Conservation (phyloP, 768 basidiomycete genomes). For the Mycena epipterygia region DNA sequence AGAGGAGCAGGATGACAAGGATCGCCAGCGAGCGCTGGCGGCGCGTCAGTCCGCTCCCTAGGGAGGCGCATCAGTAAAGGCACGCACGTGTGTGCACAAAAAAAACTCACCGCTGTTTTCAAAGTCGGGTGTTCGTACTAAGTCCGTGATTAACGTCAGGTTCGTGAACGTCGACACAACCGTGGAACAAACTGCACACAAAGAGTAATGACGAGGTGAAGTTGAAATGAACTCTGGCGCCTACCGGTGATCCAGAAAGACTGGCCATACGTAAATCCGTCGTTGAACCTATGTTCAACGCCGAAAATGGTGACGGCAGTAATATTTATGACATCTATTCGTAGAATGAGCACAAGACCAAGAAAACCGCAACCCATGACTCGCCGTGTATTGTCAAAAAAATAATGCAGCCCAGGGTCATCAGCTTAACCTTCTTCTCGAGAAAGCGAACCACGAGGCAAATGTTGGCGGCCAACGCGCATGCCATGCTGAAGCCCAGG, state of each 20-base stretch:
- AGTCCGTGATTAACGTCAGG: constrained; percentile 75
- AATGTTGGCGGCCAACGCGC: constrained; percentile 76
- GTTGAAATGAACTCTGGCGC: background rate
- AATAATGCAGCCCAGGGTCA: constrained; percentile 74
- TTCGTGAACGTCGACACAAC: constrained; percentile 75
- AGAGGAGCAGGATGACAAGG: constrained; percentile 79
- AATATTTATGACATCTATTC: constrained; percentile 79
- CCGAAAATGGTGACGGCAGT: constrained; percentile 71
- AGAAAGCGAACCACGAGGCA: constrained; percentile 80
- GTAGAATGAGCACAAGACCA: constrained; percentile 13
- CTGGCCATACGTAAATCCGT: constrained; percentile 79
- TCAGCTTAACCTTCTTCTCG: constrained; percentile 72
- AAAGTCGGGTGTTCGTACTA: constrained; percentile 72
- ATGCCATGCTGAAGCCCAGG: constrained; percentile 75
- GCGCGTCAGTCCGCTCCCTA: constrained; percentile 84
- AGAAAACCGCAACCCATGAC: constrained; percentile 35
- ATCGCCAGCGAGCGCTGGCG: constrained; percentile 87
- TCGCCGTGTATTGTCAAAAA: constrained; percentile 80
- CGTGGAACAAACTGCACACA: constrained; percentile 70
- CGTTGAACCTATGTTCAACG: constrained; percentile 68
- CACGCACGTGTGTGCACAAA: background rate
- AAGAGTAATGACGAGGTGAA: background rate
- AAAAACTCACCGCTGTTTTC: constrained; percentile 65
- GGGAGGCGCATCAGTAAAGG: background rate
- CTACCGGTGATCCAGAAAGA: constrained; percentile 78